These are phyloP conservation scores for Parafenestella ontariensis DNA, from an alignment of 2,329 filamentous ascomycete species.

Conservation along the genomic window DNA sequence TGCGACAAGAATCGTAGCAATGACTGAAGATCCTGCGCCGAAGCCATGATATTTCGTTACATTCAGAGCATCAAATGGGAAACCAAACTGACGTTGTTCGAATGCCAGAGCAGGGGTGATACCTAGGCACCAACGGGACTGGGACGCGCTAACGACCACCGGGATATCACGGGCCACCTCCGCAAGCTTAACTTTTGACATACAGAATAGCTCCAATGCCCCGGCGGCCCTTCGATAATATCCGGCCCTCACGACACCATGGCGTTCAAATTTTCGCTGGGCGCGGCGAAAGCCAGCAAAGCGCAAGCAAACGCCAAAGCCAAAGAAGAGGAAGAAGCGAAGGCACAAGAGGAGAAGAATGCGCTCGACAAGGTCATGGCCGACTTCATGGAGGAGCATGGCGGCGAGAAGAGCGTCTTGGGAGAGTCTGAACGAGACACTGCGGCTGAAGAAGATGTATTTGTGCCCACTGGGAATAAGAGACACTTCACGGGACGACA, in stretches of 20 bases:
- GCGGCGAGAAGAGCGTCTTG: constrained; percentile 29
- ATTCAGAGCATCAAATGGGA: background rate
- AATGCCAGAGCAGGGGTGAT: background rate
- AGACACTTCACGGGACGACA: constrained; percentile 40
- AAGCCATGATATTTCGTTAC: constrained; percentile 34
- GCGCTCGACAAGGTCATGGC: constrained; percentile 41
- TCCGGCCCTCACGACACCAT: constrained; percentile 15
- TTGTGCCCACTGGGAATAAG: constrained; percentile 38
- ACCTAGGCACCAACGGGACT: background rate
- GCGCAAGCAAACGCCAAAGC: constrained; percentile 33
- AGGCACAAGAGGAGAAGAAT: constrained; percentile 40
- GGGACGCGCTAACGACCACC: constrained; percentile 23
- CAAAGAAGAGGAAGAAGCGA: constrained; percentile 41
- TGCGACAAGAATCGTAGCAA: constrained; percentile 65
- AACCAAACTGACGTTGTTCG: constrained; percentile 5
- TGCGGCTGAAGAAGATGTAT: constrained; percentile 30
- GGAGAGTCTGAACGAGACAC: constrained; percentile 30
- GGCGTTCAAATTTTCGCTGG: constrained; percentile 42
- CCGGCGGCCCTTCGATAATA: background rate
- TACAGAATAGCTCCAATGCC: background rate
- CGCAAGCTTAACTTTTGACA: constrained; percentile 11
- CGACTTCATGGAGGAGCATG: constrained; percentile 40
- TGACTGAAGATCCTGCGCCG: constrained; percentile 50
- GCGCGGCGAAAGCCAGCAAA: constrained; percentile 32
- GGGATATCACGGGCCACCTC: constrained; percentile 10